phyloP scores from a whole-genome alignment of 148 eudicot species.

The Beta vulgaris region DNA sequence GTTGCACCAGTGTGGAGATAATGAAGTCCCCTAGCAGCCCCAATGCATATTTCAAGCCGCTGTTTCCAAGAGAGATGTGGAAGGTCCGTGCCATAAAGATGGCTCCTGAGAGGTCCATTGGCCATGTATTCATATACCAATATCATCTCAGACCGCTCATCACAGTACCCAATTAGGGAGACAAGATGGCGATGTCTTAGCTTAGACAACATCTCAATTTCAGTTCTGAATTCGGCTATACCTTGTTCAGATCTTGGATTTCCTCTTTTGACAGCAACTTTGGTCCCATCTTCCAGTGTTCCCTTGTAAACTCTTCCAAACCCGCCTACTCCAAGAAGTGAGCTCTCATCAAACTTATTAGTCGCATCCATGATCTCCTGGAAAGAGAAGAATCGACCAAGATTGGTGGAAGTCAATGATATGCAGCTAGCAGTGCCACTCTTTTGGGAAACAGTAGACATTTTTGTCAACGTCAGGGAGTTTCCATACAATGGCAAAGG shows the following conservation, averaged over 20 bases:
- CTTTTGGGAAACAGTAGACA: constrained; percentile 82
- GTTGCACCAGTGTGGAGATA: constrained; percentile 97
- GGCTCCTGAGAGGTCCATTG: constrained; percentile 94
- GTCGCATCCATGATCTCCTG: constrained; percentile 94
- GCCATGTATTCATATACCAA: constrained; percentile 97
- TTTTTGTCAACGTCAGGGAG: constrained; percentile 72
- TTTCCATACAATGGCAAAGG: constrained; percentile 87
- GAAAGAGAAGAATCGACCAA: constrained; percentile 77
- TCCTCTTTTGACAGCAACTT: constrained; percentile 92
- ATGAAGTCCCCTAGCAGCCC: constrained; percentile 94
- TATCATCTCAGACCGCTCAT: constrained; percentile 94
- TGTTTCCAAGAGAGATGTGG: constrained; percentile 89
- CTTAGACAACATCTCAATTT: constrained; percentile 94
- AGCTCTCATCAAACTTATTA: constrained; percentile 76
- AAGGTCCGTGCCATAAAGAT: constrained; percentile 86
- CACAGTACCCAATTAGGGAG: constrained; percentile 93
- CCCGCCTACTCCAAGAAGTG: constrained; percentile 94
- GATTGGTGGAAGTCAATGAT: constrained; percentile 68
- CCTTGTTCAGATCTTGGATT: constrained; percentile 98
- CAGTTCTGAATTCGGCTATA: constrained; percentile 84
- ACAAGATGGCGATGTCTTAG: constrained; percentile 96
- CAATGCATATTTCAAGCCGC: constrained; percentile 93
- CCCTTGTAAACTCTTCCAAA: constrained; percentile 94
- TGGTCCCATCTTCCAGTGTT: constrained; percentile 77
- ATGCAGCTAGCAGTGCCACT: constrained; percentile 94